Evolutionary conservation across 2,329 filamentous ascomycete species (phyloP), one percentile per base, ranked within the genome.

Genomic region (Emergomyces orientalis): DNA sequence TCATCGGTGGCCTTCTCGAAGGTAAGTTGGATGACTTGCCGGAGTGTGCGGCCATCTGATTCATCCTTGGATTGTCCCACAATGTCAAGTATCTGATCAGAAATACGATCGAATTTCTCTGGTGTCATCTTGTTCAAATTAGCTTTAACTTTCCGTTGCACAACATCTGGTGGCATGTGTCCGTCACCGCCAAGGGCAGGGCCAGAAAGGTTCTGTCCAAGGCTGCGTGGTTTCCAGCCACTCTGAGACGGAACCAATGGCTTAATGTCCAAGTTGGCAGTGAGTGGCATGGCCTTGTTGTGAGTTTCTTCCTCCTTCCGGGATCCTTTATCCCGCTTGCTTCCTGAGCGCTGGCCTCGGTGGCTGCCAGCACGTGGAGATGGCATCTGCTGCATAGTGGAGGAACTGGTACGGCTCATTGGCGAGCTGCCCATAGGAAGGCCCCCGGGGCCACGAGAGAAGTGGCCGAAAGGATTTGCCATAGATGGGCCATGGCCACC

Each of bases 101-200:
- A 86, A 69, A 99, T 96, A 79, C 88, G 91, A 74, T 96, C 92
- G 71, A 99, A 99, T 74, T 97, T 99, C 79, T 99, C 94, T 0
- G 94, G 94, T 0, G 94, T 97, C 94, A 99, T 97, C 88, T 99
- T 99, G 86, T 99, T 99, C 71, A 99, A 82, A 65, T 90, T 90
- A 67, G 91, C 89, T 87, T 99, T 99, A 75, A 99, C 94, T 87
- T 99, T 99, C 70, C 93, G 88, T 80, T 99, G 94, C 63, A 99
- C 94, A 81, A 94, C 86, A 70, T 93, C 90, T 30, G 94, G 93
- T 67, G 95, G 86, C 79, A 97, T 84, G 70, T 90, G 83, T 59
- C 80, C 79, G 9, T 81, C 80, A 62, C 78, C 79, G 65, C 79
- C 80, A 68, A 79, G 76, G 64, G 80, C 74, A 66, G 80, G 77